Conservation (phyloP, 495 filamentous ascomycete genomes). For the Evansstolkia leycettana region DNA sequence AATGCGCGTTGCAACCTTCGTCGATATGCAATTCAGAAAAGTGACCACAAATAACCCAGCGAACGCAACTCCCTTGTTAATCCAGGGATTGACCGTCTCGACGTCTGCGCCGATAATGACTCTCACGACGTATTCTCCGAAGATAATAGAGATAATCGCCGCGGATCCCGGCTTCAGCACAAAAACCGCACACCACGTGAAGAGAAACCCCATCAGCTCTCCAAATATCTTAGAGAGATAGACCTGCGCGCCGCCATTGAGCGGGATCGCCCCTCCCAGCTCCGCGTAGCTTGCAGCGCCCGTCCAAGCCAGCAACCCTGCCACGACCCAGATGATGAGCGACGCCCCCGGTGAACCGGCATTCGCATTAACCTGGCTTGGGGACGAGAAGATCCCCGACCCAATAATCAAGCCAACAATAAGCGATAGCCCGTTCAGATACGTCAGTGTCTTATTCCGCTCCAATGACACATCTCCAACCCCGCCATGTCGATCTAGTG, state of each 20-base stretch:
- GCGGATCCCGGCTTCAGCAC: constrained; percentile 88
- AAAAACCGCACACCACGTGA: constrained; percentile 89
- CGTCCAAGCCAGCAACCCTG: constrained; percentile 88
- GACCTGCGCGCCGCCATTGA: constrained; percentile 88
- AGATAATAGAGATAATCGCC: constrained; percentile 94
- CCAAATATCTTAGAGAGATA: constrained; percentile 95
- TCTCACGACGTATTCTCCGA: constrained; percentile 89
- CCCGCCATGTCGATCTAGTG: constrained; percentile 31
- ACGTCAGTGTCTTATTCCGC: constrained; percentile 90
- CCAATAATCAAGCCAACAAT: constrained; percentile 91
- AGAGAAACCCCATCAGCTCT: constrained; percentile 81
- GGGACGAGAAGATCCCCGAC: constrained; percentile 93
- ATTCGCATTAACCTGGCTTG: constrained; percentile 85
- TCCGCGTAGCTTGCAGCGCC: constrained; percentile 94
- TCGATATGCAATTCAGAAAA: constrained; percentile 79
- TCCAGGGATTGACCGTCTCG: constrained; percentile 65
- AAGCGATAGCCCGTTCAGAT: constrained; percentile 81
- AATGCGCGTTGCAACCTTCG: constrained; percentile 69
- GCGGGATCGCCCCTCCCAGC: constrained; percentile 85
- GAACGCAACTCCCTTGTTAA: constrained; percentile 81
- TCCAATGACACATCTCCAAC: constrained; percentile 56
- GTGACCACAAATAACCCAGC: constrained; percentile 66
- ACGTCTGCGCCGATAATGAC: constrained; percentile 73
- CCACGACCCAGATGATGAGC: constrained; percentile 80
- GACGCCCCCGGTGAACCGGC: constrained; percentile 87